Conservation (phyloP, 306 rosid species). For the Cucurbita moschata region DNA sequence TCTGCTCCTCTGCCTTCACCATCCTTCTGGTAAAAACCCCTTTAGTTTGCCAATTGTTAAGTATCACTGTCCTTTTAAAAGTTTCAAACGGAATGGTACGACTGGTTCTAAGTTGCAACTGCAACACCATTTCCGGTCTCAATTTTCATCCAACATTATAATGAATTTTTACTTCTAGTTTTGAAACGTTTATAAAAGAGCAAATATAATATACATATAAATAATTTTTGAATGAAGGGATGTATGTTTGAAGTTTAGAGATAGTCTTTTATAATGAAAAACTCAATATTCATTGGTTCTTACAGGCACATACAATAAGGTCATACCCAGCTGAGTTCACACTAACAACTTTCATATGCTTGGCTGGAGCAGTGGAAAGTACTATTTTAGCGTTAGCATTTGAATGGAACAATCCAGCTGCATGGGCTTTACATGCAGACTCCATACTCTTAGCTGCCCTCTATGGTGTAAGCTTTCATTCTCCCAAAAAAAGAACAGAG, state of each 20-base stretch:
- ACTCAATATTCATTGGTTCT: background rate
- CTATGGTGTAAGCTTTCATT: background rate
- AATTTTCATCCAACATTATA: too few species aligned
- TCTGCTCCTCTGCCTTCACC: conserved; percentile 4
- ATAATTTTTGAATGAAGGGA: too few species aligned
- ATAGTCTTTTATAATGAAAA: too few species aligned
- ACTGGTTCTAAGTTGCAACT: background rate
- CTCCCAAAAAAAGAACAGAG: too few species aligned
- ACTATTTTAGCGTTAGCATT: background rate
- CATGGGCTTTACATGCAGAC: background rate
- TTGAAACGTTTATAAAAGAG: too few species aligned
- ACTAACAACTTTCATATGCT: conserved; percentile 1
- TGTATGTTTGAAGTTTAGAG: too few species aligned
- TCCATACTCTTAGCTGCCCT: conserved; percentile 3
- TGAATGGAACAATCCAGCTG: conserved; percentile 4
- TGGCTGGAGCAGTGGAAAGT: conserved; percentile 6
- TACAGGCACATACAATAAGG: background rate
- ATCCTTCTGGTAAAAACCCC: background rate
- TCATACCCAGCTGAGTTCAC: conserved; percentile 5
- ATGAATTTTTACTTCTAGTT: too few species aligned
- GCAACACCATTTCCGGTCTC: background rate
- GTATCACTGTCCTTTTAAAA: too few species aligned
- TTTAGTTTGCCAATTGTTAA: too few species aligned
- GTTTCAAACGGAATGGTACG: too few species aligned
- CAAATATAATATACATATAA: too few species aligned